A percentile compares a stretch with the other conserved stretches of the same genome.
Conservation (phyloP, 2,329 filamentous ascomycete genomes). For the Pseudogymnoascus sp. region DNA sequence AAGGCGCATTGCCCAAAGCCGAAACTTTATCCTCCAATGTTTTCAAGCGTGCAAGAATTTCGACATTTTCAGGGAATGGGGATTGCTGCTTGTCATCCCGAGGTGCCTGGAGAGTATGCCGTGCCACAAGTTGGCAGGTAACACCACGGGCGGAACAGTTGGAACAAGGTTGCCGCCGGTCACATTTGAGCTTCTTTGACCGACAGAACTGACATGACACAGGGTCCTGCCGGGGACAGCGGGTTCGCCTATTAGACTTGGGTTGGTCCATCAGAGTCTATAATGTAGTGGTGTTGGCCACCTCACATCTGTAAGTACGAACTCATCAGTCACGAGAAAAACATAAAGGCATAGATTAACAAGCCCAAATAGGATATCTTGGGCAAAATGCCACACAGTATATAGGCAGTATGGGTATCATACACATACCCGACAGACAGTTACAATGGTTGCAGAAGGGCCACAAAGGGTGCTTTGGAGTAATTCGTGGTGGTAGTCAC, state of each 20-base stretch:
- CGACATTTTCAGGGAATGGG: not conserved
- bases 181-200: constrained; percentile 23
- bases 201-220: constrained; percentile 24
- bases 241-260: not conserved
- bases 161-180: constrained; percentile 21
- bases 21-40: not conserved
- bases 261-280: not conserved
- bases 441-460: not conserved
- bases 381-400: not conserved
- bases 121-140: not conserved
- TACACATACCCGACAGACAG: not conserved
- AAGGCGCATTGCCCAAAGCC: not conserved
- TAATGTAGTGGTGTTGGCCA: not conserved
- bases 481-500: not conserved
- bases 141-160: constrained; percentile 21
- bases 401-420: not conserved
- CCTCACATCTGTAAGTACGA: not conserved
- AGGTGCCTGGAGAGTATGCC: not conserved
- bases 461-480: not conserved
- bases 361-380: not conserved
- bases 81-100: not conserved
- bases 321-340: not conserved
- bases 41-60: constrained; percentile 1
- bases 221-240: constrained; percentile 20
- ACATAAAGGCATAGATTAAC: not conserved